Evolutionary conservation across 805 yeast genomes (phyloP).

Genomic region (Myxozyma neotropica): DNA sequence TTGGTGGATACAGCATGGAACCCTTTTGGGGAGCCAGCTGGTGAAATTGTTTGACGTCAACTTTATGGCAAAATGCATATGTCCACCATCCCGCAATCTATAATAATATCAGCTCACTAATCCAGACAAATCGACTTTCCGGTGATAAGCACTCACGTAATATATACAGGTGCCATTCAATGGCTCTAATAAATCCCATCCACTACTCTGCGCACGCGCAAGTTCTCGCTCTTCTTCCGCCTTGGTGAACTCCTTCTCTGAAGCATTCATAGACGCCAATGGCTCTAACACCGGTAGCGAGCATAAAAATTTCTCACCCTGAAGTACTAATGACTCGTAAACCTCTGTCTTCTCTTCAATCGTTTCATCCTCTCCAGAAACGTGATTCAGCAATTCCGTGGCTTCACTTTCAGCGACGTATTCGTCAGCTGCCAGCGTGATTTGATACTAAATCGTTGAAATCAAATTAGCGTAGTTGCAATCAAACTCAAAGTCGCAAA

Average conservation of each 20-base stretch:
- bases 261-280: conserved; percentile 9
- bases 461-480: too few species aligned
- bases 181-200: conserved; percentile 34
- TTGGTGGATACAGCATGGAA: conserved; percentile 25
- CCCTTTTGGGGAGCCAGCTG: conserved; percentile 32
- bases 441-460: conserved; percentile 12
- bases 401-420: background rate
- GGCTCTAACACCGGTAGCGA: conserved; percentile 21
- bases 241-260: conserved; percentile 22
- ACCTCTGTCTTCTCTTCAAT: background rate
- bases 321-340: conserved; percentile 18
- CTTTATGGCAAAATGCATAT: conserved; percentile 35
- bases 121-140: background rate
- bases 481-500: too few species aligned
- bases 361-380: background rate
- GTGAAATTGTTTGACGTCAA: conserved; percentile 34
- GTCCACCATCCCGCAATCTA: conserved; percentile 37
- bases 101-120: background rate
- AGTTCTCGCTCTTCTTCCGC: conserved; percentile 31
- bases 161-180: conserved; percentile 32
- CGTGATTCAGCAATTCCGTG: background rate
- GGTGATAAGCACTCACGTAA: conserved; percentile 21
- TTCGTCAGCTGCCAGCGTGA: conserved; percentile 12
- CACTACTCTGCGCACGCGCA: conserved; percentile 23
- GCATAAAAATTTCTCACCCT: conserved; percentile 20